Base-by-base conservation (phyloP, 306 rosid species). In the Acacia crassicarpa region DNA sequence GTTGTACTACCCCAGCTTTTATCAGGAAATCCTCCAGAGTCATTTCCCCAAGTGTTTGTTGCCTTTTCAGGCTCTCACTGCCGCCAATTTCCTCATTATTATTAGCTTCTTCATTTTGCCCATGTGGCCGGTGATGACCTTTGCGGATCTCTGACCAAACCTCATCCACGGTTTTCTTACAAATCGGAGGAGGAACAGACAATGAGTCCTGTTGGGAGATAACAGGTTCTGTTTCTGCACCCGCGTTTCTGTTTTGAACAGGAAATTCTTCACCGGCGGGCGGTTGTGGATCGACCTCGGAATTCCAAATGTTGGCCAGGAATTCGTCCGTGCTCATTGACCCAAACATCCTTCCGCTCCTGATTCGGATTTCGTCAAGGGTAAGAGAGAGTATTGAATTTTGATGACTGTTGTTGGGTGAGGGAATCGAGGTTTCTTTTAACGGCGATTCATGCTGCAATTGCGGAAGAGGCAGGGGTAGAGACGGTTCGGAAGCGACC, bases 251-350 rank as follows among this genome's bases (percentile, higher is more conserved):
- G 23, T 33, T 77, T 20, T 76, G 62, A 44, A 61, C 16, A 15
- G 53, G 66, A 6, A 35, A 33, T 75, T 79, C 84, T 17, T 80
- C 77, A 17, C 75, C 61, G 74, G 40, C 41, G 41, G 76, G 25
- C 35, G 11, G 33, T 58, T 17, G 82, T 51, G 59, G 35, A 12
- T 73, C 67, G 17, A 48, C 59, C 45, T 89, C 92, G 4, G 88
- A 81, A 66, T 49, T 90, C 94, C 91, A 91, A 61, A 93, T 83
- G 83, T 87, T 91, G 72, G 91, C 81, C 0, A 93, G 83, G 85
- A 93, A 90, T 73, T 93, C 93, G 73, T 93, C 97, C 92, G 89
- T 91, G 91, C 76, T 91, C 86, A 91, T 87, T 30, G 94, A 85
- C 23, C 91, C 94, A 11, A 87, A 86, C 53, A 68, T 81, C 87